phyloP scores from a whole-genome alignment of 2,329 filamentous ascomycete genomes.

The Boeremia exigua region DNA sequence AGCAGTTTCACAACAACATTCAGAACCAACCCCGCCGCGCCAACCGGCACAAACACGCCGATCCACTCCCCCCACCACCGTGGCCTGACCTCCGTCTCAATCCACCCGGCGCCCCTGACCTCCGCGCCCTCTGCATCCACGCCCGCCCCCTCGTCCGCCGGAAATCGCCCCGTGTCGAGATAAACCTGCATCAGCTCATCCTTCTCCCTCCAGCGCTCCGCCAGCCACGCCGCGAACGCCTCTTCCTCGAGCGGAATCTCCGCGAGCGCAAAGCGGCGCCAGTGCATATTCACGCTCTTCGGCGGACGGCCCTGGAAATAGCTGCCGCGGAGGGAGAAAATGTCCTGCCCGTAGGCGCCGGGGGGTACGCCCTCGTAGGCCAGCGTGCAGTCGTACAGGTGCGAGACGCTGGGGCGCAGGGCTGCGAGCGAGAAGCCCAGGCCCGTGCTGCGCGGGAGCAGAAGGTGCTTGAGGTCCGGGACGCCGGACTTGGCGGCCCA shows the following conservation, averaged over 20 bases:
- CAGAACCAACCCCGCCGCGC: conserved; percentile 45
- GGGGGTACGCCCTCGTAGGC: conserved; percentile 87
- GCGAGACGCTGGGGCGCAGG: conserved; percentile 75
- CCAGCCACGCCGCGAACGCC: conserved; percentile 81
- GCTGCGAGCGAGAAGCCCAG: conserved; percentile 80
- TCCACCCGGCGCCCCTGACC: conserved; percentile 49
- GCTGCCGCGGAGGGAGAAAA: conserved; percentile 83
- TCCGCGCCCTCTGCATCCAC: conserved; percentile 25
- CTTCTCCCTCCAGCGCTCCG: conserved; percentile 88
- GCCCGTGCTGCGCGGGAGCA: conserved; percentile 82
- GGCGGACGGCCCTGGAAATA: conserved; percentile 90
- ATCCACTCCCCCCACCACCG: conserved; percentile 50
- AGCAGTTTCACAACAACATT: conserved; percentile 37
- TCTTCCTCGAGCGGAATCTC: conserved; percentile 80
- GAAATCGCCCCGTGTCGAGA: conserved; percentile 76
- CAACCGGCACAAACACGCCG: conserved; percentile 52
- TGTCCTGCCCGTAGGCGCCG: conserved; percentile 78
- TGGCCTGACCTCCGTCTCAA: conserved; percentile 56
- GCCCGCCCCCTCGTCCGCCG: conserved; percentile 59
- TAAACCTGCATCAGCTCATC: conserved; percentile 86
- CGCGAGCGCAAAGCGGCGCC: conserved; percentile 81
- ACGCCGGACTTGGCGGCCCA: conserved; percentile 79
- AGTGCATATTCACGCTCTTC: conserved; percentile 95
- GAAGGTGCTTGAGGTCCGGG: conserved; percentile 70
- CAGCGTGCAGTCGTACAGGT: conserved; percentile 91